Conservation (phyloP, 2,329 filamentous ascomycete genomes). For the Phaeoacremonium minimum region DNA sequence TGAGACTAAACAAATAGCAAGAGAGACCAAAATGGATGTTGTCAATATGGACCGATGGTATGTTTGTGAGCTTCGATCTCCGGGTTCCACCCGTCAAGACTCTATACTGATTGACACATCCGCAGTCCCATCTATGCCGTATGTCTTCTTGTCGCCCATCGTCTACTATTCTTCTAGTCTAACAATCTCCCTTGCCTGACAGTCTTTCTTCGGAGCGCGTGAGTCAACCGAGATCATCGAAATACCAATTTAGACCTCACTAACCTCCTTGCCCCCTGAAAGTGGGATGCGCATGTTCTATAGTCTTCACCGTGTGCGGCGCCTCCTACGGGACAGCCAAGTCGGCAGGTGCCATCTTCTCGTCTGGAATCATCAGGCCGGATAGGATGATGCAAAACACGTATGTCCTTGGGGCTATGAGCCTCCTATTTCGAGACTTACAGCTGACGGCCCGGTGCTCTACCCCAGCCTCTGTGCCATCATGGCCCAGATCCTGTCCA, state of each 20-base stretch:
- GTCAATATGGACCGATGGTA: conserved; percentile 1
- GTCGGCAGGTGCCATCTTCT: conserved; percentile 96
- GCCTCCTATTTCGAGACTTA: too few relatives aligned
- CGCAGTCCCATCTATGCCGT: not conserved
- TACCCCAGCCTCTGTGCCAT: not conserved
- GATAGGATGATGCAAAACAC: conserved; percentile 38
- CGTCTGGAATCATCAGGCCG: conserved; percentile 95
- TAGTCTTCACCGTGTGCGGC: conserved; percentile 94
- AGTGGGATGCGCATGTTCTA: conserved; percentile 85
- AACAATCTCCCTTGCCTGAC: too few relatives aligned
- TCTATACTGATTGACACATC: too few relatives aligned
- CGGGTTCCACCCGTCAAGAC: too few relatives aligned
- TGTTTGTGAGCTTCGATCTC: too few relatives aligned
- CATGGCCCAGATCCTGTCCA: conserved; percentile 99
- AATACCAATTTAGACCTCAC: too few relatives aligned
- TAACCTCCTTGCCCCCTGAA: too few relatives aligned
- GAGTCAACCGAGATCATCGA: too few relatives aligned
- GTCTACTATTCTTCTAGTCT: too few relatives aligned
- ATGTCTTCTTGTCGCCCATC: conserved; percentile 9
- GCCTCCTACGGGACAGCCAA: conserved; percentile 98
- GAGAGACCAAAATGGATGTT: conserved; percentile 36
- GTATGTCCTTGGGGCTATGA: too few relatives aligned
- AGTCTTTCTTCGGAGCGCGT: conserved; percentile 80
- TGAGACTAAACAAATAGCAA: too few relatives aligned
- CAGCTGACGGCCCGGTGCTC: not conserved